Conservation (phyloP, 495 filamentous ascomycete genomes). For the Rhypophila decipiens region DNA sequence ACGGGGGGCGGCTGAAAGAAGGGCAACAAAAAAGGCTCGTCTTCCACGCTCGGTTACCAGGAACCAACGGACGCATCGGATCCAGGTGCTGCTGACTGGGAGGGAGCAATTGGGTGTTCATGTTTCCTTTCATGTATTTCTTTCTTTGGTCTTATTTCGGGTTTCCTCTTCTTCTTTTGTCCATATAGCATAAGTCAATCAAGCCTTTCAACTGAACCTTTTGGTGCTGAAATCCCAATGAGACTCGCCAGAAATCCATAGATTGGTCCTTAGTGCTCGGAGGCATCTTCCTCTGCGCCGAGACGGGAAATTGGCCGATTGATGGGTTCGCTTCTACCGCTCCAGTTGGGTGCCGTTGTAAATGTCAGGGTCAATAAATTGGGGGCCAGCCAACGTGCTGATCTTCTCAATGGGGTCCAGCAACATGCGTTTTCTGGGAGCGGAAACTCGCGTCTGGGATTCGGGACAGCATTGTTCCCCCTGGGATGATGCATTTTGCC, state of each 20-base stretch:
- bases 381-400: too few relatives aligned
- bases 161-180: constrained; percentile 6
- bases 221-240: neutral
- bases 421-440: neutral
- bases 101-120: neutral
- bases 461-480: neutral
- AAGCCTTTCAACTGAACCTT: constrained; percentile 19
- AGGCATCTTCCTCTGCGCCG: neutral
- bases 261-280: neutral
- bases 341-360: neutral
- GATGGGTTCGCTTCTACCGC: neutral
- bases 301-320: constrained; percentile 6
- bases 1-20: neutral
- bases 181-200: constrained; percentile 28
- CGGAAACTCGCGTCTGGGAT: neutral
- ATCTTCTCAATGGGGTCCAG: too few relatives aligned
- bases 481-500: constrained; percentile 9
- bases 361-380: neutral
- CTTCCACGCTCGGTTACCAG: too few relatives aligned
- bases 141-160: constrained; percentile 3
- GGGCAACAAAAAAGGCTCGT: neutral
- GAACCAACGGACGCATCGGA: too few relatives aligned
- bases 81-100: too few relatives aligned
- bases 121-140: constrained; percentile 1
- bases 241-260: neutral